Percentiles rank a stretch among this genome's conserved stretches.
Evolutionary conservation across 2,329 filamentous ascomycete species (phyloP).

Genomic region (Myrmaecium sp.): DNA sequence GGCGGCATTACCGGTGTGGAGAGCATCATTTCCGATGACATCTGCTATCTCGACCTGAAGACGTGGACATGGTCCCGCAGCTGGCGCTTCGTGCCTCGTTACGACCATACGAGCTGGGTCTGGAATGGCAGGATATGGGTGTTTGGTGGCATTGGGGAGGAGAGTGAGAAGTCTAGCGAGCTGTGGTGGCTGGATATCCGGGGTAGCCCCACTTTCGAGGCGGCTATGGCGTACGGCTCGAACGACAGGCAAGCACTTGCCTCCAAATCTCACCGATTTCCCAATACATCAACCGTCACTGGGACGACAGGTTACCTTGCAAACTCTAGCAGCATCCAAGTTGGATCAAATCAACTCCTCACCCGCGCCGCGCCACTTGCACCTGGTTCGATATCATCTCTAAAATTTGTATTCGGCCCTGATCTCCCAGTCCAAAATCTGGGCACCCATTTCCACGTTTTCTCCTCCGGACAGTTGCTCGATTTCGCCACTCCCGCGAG

Average conservation of each 20-base stretch:
- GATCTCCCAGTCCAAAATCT: slow-evolving; percentile 77
- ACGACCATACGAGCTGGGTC: slow-evolving; percentile 89
- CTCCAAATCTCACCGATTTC: slow-evolving; percentile 14
- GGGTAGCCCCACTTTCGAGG: slow-evolving; percentile 70
- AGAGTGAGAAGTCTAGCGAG: slow-evolving; percentile 94
- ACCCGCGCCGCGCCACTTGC: slow-evolving; percentile 40
- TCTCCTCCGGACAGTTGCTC: slow-evolving; percentile 78
- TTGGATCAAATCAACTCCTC: no score
- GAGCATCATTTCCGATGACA: slow-evolving; percentile 83
- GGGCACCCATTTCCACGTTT: slow-evolving; percentile 89
- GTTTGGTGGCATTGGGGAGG: slow-evolving; percentile 82
- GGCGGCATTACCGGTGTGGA: slow-evolving; percentile 91
- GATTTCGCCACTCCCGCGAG: slow-evolving; percentile 89
- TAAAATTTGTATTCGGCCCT: slow-evolving; percentile 77
- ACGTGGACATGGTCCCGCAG: slow-evolving; percentile 95
- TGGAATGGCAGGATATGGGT: slow-evolving; percentile 92
- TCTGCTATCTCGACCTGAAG: slow-evolving; percentile 91
- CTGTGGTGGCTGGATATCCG: slow-evolving; percentile 96
- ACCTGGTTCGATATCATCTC: slow-evolving; percentile 73
- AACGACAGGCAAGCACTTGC: slow-evolving; percentile 24
- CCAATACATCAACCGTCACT: slow-evolving; percentile 15
- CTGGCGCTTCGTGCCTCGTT: slow-evolving; percentile 89
- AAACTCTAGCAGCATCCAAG: slow-evolving; percentile 46
- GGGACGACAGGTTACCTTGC: slow-evolving; percentile 49
- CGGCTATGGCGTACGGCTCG: slow-evolving; percentile 42